Evolutionary conservation across 2,329 filamentous ascomycete genomes (phyloP).

Genomic region (Aureobasidium sp.): DNA sequence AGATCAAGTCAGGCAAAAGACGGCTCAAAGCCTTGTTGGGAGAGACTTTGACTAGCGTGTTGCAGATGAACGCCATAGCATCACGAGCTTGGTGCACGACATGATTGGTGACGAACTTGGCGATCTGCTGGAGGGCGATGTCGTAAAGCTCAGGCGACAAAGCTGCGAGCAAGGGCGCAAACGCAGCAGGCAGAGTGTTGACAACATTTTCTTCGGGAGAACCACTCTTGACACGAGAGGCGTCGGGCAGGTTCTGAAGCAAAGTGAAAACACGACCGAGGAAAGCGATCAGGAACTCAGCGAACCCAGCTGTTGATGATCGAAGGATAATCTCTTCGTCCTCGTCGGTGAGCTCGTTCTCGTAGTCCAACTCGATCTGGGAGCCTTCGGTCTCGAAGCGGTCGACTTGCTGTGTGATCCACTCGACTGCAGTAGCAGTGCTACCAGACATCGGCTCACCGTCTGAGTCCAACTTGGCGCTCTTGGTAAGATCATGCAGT

Average conservation of each 20-base stretch:
- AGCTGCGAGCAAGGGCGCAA: slow-evolving; percentile 82
- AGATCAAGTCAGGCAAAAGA: slow-evolving; percentile 80
- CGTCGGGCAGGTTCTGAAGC: slow-evolving; percentile 88
- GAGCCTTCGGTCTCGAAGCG: slow-evolving; percentile 84
- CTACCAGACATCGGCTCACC: slow-evolving; percentile 25
- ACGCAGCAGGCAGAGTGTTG: slow-evolving; percentile 84
- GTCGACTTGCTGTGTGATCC: slow-evolving; percentile 91
- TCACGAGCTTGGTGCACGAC: slow-evolving; percentile 95
- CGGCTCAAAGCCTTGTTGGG: slow-evolving; percentile 87
- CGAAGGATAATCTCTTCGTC: slow-evolving; percentile 81
- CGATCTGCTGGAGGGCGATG: slow-evolving; percentile 81
- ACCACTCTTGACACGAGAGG: slow-evolving; percentile 75
- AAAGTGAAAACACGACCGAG: slow-evolving; percentile 92
- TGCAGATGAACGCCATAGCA: slow-evolving; percentile 98
- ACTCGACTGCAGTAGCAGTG: slow-evolving; percentile 66
- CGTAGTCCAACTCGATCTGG: slow-evolving; percentile 77
- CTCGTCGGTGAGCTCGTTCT: slow-evolving; percentile 69
- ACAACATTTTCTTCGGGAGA: slow-evolving; percentile 96
- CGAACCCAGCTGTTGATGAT: slow-evolving; percentile 88
- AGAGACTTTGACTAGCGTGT: slow-evolving; percentile 90
- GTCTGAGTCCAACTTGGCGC: slow-evolving; percentile 27
- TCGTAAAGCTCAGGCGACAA: slow-evolving; percentile 92
- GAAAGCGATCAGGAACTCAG: slow-evolving; percentile 84
- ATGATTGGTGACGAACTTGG: slow-evolving; percentile 83
- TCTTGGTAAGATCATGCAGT: slow-evolving; percentile 70